Base-by-base conservation (phyloP, 176 grass and related monocot genomes). In the Eleusine coracana region DNA sequence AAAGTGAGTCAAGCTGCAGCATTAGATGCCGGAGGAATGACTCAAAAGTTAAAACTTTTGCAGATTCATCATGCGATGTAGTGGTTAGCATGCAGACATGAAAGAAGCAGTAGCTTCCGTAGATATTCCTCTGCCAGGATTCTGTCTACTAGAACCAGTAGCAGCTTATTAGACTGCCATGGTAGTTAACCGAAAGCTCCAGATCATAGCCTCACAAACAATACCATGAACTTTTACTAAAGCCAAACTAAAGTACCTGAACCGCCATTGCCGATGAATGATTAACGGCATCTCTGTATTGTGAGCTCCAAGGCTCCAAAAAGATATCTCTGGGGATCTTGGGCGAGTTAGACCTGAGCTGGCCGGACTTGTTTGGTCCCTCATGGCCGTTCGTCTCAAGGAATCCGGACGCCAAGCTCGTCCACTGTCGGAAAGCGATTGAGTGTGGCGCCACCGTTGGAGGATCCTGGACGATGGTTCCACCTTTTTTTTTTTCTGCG, bases 31-130 rank as follows among this genome's bases (percentile, higher is more conserved):
- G 15, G 44, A 46, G 46, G 36, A 12, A 66, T 73, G 66, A 71
- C 54, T 77, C 81, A 40, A 84, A 88, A 84, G 87, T 27, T 50
- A 11, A 31, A 11, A 31, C 81, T 80, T 75, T 87, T 58, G 75
- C 60, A 48, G 27, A 66, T 77, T 37, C 67, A 72, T 73, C 66
- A 39, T 73, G 83, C 10, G 83, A 73, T 73, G 58, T 37, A 78
- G 73, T 81, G 87, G 77, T 73, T 71, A 71, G 59, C 60, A 55
- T 52, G 64, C 42, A 21, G 65, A 52, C 54, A 65, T 28, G 76
- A 29, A 71, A 50, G 56, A 79, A 74, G 28, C 55, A 20, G 44
- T 55, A 54, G 77, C 82, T 81, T 85, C 64, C 65, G 17, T 12
- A 72, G 71, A 81, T 62, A 54, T 66, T 80, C 75, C 70, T 40